Evolutionary conservation across 352 stramenopile species (phyloP).

Genomic region (Peronosclerospora sorghi): DNA sequence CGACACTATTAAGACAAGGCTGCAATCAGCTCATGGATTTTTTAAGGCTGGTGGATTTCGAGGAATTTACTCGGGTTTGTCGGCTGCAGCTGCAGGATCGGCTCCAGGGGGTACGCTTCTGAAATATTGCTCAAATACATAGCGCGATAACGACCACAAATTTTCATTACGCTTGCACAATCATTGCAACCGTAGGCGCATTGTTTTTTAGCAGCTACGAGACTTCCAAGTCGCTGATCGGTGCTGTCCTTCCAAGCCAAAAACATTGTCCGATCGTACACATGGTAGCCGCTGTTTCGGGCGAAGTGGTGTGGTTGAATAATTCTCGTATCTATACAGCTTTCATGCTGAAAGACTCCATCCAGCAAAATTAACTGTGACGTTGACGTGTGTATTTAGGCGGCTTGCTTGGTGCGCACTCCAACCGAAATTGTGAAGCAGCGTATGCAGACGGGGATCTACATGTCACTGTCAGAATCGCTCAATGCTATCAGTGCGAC

Average conservation of each 20-base stretch:
- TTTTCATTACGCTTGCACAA: neutral
- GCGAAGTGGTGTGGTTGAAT: constrained; percentile 77
- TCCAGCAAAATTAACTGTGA: neutral
- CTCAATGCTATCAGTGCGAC: constrained; percentile 71
- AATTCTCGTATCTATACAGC: neutral
- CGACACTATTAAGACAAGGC: constrained; percentile 97
- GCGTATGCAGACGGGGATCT: constrained; percentile 94
- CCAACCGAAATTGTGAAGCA: constrained; percentile 99
- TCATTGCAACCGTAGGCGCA: constrained; percentile 34
- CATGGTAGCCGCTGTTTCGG: constrained; percentile 91
- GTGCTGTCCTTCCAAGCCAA: constrained; percentile 35
- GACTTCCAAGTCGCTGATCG: constrained; percentile 75
- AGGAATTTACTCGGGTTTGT: constrained; percentile 87
- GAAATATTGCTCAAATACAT: neutral
- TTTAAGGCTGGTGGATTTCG: constrained; percentile 94
- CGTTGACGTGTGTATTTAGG: constrained; percentile 24
- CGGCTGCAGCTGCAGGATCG: constrained; percentile 84
- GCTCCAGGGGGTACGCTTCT: constrained; percentile 69
- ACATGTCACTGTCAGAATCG: constrained; percentile 59
- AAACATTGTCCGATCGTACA: constrained; percentile 86
- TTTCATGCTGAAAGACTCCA: neutral
- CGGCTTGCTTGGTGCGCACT: constrained; percentile 95
- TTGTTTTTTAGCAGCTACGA: constrained; percentile 89
- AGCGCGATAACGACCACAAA: neutral
- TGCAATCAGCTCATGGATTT: constrained; percentile 96